These are phyloP conservation scores for Suillus hirtellus DNA, from an alignment of 768 basidiomycete species.

Conservation along the genomic window DNA sequence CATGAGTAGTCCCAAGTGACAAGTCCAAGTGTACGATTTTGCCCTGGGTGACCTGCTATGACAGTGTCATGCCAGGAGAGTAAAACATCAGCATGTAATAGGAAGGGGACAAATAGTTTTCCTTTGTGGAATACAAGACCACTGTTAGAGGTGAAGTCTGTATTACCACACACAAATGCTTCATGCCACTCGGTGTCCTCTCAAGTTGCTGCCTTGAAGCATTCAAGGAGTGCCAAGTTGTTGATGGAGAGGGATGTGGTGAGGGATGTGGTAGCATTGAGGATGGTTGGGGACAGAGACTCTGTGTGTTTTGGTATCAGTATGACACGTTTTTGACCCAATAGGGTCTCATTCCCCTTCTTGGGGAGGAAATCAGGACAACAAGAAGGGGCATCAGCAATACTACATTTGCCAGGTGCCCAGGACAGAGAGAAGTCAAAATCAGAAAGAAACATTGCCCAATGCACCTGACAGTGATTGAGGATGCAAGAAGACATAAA, in stretches of 20 bases:
- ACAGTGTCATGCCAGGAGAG: constrained; percentile 35
- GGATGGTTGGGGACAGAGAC: too few species aligned
- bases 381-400: constrained; percentile 34
- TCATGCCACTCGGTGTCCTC: constrained; percentile 23
- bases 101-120: constrained; percentile 33
- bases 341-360: not conserved
- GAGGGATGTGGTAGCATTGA: constrained; percentile 22
- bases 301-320: not conserved
- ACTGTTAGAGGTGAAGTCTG: constrained; percentile 10
- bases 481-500: not conserved
- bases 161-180: constrained; percentile 16
- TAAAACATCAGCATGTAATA: constrained; percentile 33
- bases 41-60: constrained; percentile 43
- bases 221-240: constrained; percentile 19
- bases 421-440: constrained; percentile 11
- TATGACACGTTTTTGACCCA: not conserved
- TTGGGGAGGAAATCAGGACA: constrained; percentile 26
- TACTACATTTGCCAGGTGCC: constrained; percentile 30
- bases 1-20: constrained; percentile 41
- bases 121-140: constrained; percentile 27
- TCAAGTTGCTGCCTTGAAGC: constrained; percentile 27
- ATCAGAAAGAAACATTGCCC: not conserved
- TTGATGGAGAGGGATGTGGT: constrained; percentile 23
- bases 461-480: not conserved
- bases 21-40: constrained; percentile 30